A percentile compares a stretch with the other conserved stretches of the same genome.
phyloP scores from a whole-genome alignment of 805 yeast genomes.

The Candida qinlingensis region DNA sequence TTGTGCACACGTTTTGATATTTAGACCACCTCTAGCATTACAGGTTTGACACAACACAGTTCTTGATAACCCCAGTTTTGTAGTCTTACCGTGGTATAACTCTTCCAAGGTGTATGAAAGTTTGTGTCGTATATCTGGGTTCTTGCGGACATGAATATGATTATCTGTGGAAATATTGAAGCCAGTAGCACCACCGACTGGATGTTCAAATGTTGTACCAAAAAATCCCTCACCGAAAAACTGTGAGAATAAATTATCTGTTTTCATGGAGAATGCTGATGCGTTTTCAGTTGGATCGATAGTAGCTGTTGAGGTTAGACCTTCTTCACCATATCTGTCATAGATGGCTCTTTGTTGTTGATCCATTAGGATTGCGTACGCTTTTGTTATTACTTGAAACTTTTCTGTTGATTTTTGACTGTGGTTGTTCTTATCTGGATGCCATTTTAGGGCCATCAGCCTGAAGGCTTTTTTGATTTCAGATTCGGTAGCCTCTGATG shows the following conservation, averaged over 20 bases:
- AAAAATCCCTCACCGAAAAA: slow-evolving; percentile 28
- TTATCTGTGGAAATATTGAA: neutral
- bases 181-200: neutral
- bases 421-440: slow-evolving; percentile 73
- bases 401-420: slow-evolving; percentile 89
- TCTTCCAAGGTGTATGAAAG: slow-evolving; percentile 49
- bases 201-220: neutral
- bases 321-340: slow-evolving; percentile 88
- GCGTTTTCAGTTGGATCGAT: slow-evolving; percentile 5
- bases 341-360: slow-evolving; percentile 78
- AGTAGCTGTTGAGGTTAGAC: slow-evolving; percentile 58
- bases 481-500: slow-evolving; percentile 38
- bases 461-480: slow-evolving; percentile 55
- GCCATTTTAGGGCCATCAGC: slow-evolving; percentile 61
- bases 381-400: slow-evolving; percentile 83
- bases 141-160: slow-evolving; percentile 28
- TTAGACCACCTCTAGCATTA: slow-evolving; percentile 44
- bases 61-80: slow-evolving; percentile 50
- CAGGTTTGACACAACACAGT: slow-evolving; percentile 46
- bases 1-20: slow-evolving; percentile 26
- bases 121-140: slow-evolving; percentile 53
- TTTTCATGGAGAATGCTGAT: slow-evolving; percentile 11
- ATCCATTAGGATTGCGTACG: slow-evolving; percentile 81
- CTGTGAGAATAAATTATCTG: slow-evolving; percentile 27
- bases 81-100: slow-evolving; percentile 50